Percentiles rank a stretch among this genome's conserved stretches.
Conservation (phyloP, 352 stramenopile species). For the Aphanomyces stellatus region DNA sequence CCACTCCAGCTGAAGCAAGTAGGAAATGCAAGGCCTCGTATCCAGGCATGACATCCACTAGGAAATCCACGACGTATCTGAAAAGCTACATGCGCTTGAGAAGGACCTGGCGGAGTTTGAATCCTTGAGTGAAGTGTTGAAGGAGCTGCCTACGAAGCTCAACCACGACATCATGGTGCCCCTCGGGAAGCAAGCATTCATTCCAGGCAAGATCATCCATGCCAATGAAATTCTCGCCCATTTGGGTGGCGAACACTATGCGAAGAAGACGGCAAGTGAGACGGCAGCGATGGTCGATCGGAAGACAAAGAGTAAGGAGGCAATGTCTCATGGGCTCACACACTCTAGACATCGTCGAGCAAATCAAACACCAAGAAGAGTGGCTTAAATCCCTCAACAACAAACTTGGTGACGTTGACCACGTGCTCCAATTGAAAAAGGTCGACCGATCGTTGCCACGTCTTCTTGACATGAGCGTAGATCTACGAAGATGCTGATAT, state of each 20-base stretch:
- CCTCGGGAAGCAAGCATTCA: constrained; percentile 74
- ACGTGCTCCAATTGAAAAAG: constrained; percentile 50
- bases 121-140: constrained; percentile 39
- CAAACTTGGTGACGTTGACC: constrained; percentile 61
- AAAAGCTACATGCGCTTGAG: constrained; percentile 13
- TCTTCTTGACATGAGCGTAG: constrained; percentile 10
- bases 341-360: constrained; percentile 34
- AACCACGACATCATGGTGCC: constrained; percentile 73
- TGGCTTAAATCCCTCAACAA: constrained; percentile 33
- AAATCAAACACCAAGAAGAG: constrained; percentile 49
- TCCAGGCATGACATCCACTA: background rate
- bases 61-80: constrained; percentile 4
- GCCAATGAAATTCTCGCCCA: constrained; percentile 79
- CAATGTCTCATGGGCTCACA: background rate
- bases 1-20: constrained; percentile 11
- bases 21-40: background rate
- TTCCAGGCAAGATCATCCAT: constrained; percentile 71
- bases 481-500: constrained; percentile 82
- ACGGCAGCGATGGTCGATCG: constrained; percentile 56
- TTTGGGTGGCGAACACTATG: constrained; percentile 73
- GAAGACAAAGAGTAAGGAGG: constrained; percentile 57
- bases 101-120: constrained; percentile 21
- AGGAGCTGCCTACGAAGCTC: constrained; percentile 71
- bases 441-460: background rate
- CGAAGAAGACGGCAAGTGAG: constrained; percentile 57